Base-by-base conservation (phyloP, 2,329 filamentous ascomycete genomes). In the Huntiella moniliformis region DNA sequence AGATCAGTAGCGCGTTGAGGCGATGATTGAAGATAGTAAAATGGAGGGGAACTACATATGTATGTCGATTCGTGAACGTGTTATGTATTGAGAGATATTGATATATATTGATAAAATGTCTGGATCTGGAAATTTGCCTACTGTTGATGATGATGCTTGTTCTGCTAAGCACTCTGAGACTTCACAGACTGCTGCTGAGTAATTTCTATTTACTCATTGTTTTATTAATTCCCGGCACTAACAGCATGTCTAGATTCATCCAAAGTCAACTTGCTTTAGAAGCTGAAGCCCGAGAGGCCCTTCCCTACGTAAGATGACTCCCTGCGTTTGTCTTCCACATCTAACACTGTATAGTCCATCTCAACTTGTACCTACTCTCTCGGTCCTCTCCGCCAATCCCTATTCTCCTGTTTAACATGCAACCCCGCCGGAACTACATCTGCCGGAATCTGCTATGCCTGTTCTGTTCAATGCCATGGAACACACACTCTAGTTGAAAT, bases 401-500 rank as follows among this genome's bases (percentile, higher is more conserved):
- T 96, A 15, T 98, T 93, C 56, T 84, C 91, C 38, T 98, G 91
- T 55, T 63, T 96, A 39, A 96, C 88, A 8, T 98, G 91, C 67
- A 92, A 86, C 51, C 86, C 39, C 54, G 4, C 63, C 60, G 54
- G 57, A 52, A 0, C 65, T 77, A 1, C 82, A 80, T 59, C 80
- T 5, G 91, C 88, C 3, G 91, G 83, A 18, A 75, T 98, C 47
- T 98, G 91, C 67, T 98, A 98, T 57, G 83, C 87, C 16, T 98
- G 91, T 65, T 95, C 88, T 5, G 85, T 98, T 49, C 82, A 88
- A 54, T 98, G 91, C 59, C 91, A 98, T 57, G 88, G 91, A 53
- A 87, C 96, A 57, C 91, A 98, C 59, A 82, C 73, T 1, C 75
- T 98, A 18, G 91, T 96, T 42, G 91, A 98, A 63, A 80, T 98